These are phyloP conservation scores for Patellaria atrata DNA, from an alignment of 495 filamentous ascomycete genomes.

Conservation along the genomic window DNA sequence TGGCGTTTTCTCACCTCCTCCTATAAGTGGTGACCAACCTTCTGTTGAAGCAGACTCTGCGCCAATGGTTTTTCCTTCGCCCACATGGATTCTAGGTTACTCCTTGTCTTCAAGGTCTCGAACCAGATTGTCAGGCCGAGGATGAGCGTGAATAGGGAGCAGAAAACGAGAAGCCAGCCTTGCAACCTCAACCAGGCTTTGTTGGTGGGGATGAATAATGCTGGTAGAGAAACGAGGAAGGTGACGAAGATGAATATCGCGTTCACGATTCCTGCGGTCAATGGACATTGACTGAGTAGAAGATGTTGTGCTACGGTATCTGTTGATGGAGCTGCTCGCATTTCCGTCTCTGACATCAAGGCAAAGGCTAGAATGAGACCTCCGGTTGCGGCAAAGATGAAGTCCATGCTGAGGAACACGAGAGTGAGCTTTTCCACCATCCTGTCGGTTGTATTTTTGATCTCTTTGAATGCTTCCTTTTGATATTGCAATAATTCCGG, in stretches of 20 bases:
- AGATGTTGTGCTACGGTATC: slow-evolving; percentile 46
- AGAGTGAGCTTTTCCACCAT: slow-evolving; percentile 23
- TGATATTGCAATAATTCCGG: slow-evolving; percentile 3
- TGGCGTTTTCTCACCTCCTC: background rate
- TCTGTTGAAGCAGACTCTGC: slow-evolving; percentile 50
- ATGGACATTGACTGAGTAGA: slow-evolving; percentile 44
- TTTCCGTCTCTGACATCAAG: slow-evolving; percentile 38
- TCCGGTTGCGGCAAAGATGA: slow-evolving; percentile 49
- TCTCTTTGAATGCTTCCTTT: background rate
- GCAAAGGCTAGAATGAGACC: slow-evolving; percentile 49
- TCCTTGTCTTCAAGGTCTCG: slow-evolving; percentile 47
- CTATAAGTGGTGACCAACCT: slow-evolving; percentile 31
- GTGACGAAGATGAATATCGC: slow-evolving; percentile 47
- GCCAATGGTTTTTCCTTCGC: slow-evolving; percentile 32
- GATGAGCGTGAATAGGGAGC: slow-evolving; percentile 46
- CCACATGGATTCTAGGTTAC: slow-evolving; percentile 42
- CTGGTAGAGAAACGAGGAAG: slow-evolving; percentile 29
- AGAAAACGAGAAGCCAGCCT: slow-evolving; percentile 43
- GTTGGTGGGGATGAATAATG: slow-evolving; percentile 24
- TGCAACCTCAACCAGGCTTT: slow-evolving; percentile 33
- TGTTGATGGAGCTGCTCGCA: slow-evolving; percentile 32
- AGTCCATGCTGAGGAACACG: slow-evolving; percentile 28
- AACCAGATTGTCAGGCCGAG: slow-evolving; percentile 58
- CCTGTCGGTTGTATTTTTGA: slow-evolving; percentile 5
- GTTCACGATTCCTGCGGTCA: slow-evolving; percentile 52